Evolutionary conservation across 1,284 basidiomycete species (phyloP), one percentile per base, ranked within the genome.

Genomic region (Kwoniella shivajii): DNA sequence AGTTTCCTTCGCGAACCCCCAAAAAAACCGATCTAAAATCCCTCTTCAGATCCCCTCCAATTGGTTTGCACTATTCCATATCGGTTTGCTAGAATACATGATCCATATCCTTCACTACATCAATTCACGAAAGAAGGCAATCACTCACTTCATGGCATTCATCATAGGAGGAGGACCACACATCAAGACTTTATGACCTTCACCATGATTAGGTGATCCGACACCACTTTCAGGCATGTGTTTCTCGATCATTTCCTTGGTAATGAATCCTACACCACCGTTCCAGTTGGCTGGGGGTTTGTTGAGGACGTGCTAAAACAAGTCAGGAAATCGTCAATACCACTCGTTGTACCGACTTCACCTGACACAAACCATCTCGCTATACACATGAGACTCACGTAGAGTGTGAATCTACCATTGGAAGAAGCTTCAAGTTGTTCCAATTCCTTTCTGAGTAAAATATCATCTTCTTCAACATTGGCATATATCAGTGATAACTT

Each of bases 151-250:
- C 92, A 98, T 97, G 44, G 93, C 95, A 51, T 82, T 83, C 76
- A 96, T 87, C 95, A 98, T 98, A 7, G 94, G 94, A 22, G 94
- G 93, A 56, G 95, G 95, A 48, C 91, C 92, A 78, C 91, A 95
- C 75, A 95, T 83, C 59, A 95, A 82, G 52, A 94, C 80, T 78
- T 92, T 93, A 82, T 86, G 87, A 65, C 89, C 83, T 20, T 80
- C 76, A 50, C 78, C 81, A 33, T 68, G 67, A 11, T 50, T 64
- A 9, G 85, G 81, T 27, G 83, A 81, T 5, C 73, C 73, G 27
- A 71, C 65, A 26, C 73, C 74, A 50, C 60, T 66, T 14, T 57
- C 49, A 38, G 72, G 72, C 76, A 92, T 80, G 74, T 86, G 80
- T 61, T 87, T 80, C 72, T 89, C 82, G 71, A 99, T 92, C 73